Base-by-base conservation (phyloP, 2,329 filamentous ascomycete genomes). In the Atkinsonella hypoxylon region DNA sequence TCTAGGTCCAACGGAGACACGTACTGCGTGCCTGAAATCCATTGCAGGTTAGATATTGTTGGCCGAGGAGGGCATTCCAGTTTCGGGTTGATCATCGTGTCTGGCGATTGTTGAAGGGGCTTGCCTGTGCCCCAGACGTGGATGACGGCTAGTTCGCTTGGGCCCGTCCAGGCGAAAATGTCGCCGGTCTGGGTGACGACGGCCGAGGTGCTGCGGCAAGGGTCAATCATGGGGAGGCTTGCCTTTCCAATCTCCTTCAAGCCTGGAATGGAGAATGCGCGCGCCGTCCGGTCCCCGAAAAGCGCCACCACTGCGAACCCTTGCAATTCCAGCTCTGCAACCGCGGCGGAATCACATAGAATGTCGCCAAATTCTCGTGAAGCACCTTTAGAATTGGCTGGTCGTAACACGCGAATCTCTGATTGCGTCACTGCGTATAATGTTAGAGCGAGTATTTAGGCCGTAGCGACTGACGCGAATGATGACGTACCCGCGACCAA, bases 11-110 rank as follows among this genome's bases (percentile, higher is more conserved):
- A 76, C 0, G 88, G 85, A 1, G 88, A 89, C 44, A 98, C 78
- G 59, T 94, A 86, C 66, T 96, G 91, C 1, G 91, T 97, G 4
- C 93, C 93, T 0, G 89, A 86, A 48, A 98, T 89, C 93, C 93
- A 98, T 68, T 97, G 89, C 38, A 98, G 69, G 60, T 94, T 95
- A 18, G 87, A 94, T 53, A 98, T 98, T 0, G 89, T 95, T 1
- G 93, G 93, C 2, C 93, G 81, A 12, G 88, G 77, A 2, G 90
- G 91, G 20, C 86, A 77, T 15, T 78, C 63, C 0, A 87, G 77
- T 52, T 86, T 75, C 0, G 87, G 82, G 62, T 97, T 95, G 66
- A 87, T 80, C 3, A 98, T 74, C 8, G 74, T 80, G 62, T 96
- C 90, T n/a, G 79, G 68, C 1, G 71, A 74, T 48, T 76, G 81